Evolutionary conservation across 495 filamentous ascomycete species (phyloP), one percentile per base, ranked within the genome.

Genomic region (Wilcoxina mikolae): DNA sequence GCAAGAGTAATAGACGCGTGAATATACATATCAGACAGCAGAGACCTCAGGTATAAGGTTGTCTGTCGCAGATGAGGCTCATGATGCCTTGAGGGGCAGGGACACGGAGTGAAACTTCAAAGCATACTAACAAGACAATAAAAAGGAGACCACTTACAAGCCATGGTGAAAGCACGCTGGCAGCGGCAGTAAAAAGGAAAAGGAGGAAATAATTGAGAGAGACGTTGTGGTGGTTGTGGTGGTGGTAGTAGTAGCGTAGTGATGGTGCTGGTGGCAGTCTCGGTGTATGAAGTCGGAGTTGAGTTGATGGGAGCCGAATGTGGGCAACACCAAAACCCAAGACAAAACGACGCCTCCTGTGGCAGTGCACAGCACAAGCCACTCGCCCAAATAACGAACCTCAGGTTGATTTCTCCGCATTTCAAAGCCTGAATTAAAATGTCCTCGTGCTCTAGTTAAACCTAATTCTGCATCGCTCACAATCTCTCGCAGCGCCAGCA

Each of bases 211-310:
- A 24, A 18, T 46, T 46, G 43, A 18, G 25, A 29, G 35, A 39
- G 20, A 12, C 22, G 35, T 44, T 43, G 51, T 52, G 44, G 57
- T 58, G 61, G 62, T 57, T 60, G 50, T 39, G 35, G 45, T 50
- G 61, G 60, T 54, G 63, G 61, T 41, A 29, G 25, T 47, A 28
- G 28, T 12, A 18, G 35, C 20, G 20, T 12, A 39, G 33, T 25
- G 17, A 56, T 39, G 43, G 28, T 11, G 28, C 41, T 25, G 35
- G 35, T 39, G 35, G 35, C 35, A 12, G 35, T 39, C 15, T 39
- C 35, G n/a, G 35, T 39, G 35, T 39, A 18, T 39, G 35, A 39
- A 39, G 35, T 39, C 35, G 35, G 35, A 39, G 35, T 12, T 39
- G 35, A 39, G 35, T 39, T 39, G 35, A 39, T 39, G 35, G 35